Conservation (phyloP, 2,329 filamentous ascomycete species). For the Allantophomopsis lycopodina region DNA sequence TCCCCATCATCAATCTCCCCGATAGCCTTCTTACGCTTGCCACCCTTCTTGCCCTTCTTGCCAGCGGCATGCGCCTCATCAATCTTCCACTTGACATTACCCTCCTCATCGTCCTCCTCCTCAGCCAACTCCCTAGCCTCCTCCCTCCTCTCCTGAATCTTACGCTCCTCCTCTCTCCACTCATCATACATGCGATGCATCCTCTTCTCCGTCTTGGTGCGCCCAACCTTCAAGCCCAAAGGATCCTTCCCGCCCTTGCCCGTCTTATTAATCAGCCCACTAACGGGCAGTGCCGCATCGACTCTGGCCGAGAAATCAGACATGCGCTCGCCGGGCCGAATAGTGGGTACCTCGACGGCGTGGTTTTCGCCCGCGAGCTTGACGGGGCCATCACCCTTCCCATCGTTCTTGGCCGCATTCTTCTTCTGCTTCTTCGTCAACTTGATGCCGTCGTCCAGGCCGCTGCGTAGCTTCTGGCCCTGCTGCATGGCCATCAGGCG, state of each 20-base stretch:
- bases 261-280: conserved; percentile 52
- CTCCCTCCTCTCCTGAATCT: conserved; percentile 20
- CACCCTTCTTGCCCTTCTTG: conserved; percentile 12
- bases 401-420: conserved; percentile 6
- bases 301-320: conserved; percentile 74
- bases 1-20: conserved; percentile 22
- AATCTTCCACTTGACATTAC: conserved; percentile 41
- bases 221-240: conserved; percentile 49
- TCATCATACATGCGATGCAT: conserved; percentile 73
- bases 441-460: conserved; percentile 57
- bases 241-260: conserved; percentile 46
- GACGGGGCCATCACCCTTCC: conserved; percentile 8
- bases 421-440: conserved; percentile 18
- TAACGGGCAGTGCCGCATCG: conserved; percentile 68
- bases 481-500: conserved; percentile 66
- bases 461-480: conserved; percentile 44
- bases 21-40: conserved; percentile 23
- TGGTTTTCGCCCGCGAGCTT: conserved; percentile 6
- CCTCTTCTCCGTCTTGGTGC: conserved; percentile 73
- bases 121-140: conserved; percentile 16
- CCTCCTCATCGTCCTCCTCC: conserved; percentile 14
- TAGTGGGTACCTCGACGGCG: conserved; percentile 40
- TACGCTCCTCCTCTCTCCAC: conserved; percentile 54
- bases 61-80: conserved; percentile 23
- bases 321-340: conserved; percentile 71